Base-by-base conservation (phyloP, 2,329 filamentous ascomycete genomes). In the Alternaria solani region DNA sequence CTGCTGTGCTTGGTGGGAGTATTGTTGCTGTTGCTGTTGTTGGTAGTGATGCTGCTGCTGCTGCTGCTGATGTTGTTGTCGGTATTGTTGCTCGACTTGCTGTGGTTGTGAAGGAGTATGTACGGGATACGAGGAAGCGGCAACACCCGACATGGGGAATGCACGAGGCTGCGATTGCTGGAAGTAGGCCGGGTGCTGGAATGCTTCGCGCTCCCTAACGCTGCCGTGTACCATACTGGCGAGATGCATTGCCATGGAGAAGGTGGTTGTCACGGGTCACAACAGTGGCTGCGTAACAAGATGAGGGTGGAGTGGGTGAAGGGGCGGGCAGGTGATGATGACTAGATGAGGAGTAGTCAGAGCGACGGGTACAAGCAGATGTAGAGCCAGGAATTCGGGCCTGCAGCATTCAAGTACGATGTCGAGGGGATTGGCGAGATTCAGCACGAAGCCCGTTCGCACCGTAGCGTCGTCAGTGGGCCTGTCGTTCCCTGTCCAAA, bases 61-160 rank as follows among this genome's bases (percentile, higher is more conserved):
- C 5, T 44, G 43, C 5, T 64, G 86, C 71, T 88, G 86, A 47
- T 87, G 87, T 26, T 69, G 71, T 63, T 68, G 70, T 49, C 66
- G 73, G 62, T 75, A 75, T 41, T 71, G 69, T 54, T 75, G 73
- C 18, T 76, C 72, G 54, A 60, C 64, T 20, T 65, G 58, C 18
- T 66, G 67, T 59, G 66, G 38, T 48, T 48, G 61, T 39, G 51
- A 42, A 47, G 58, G 49, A 42, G 55, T 44, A 36, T 56, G 61
- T 30, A 60, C 51, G 20, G 59, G 46, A 57, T 68, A 61, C 32
- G 70, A 56, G 28, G 65, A 63, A 56, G 70, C 61, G 39, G 71
- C 60, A 26, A 54, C 59, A 43, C 57, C 65, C 34, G 69, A 66
- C 43, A 65, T 62, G 39, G 69, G 59, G 61, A 78, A 77, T 34